Base-by-base conservation (phyloP, 495 filamentous ascomycete genomes). In the Podospora comata region DNA sequence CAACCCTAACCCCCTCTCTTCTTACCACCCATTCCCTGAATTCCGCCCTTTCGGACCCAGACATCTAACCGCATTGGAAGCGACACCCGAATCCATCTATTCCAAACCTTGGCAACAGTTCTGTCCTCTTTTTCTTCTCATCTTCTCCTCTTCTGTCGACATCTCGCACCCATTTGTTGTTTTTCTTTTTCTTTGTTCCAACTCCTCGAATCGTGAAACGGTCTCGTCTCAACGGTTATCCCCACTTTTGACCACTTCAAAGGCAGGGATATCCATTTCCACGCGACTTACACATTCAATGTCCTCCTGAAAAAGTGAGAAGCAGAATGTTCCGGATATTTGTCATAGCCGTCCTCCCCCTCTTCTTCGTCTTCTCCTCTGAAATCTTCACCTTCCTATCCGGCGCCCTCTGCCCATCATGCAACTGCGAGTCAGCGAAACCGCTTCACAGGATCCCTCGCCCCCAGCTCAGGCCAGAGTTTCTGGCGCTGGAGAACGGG, bases 401-500 rank as follows among this genome's bases (percentile, higher is more conserved):
- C 1, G 59, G 59, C 4, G 18, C 56, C 70, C 6, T 58, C 65
- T 4, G 18, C 61, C 2, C 71, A 72, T 2, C n/a, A 58, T 20
- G 56, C 6, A 58, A 58, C 6, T 27, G 27, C 28, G 59, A 32
- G 19, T 19, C 55, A 23, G n/a, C 70, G 60, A 71, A 69, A 79
- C 59, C 72, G 67, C n/a, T 78, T 77, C 20, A 11, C 15, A 11
- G 39, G 7, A 78, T 74, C 6, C 77, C 79, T 28, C 76, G 76
- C 13, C 79, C 82, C 18, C 73, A 73, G 18, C 72, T 84, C 39
- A 80, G 82, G 62, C 72, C 79, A 54, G 78, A 80, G 18, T 72
- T 82, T 16, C 65, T 84, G 44, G 81, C 81, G 23, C 71, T 83
- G 16, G 81, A 84, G 44, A 34, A 60, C 23, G 20, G 78, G 68